These are phyloP conservation scores for Neonectria neomacrospora DNA, from an alignment of 2,329 filamentous ascomycete genomes.

Conservation along the genomic window DNA sequence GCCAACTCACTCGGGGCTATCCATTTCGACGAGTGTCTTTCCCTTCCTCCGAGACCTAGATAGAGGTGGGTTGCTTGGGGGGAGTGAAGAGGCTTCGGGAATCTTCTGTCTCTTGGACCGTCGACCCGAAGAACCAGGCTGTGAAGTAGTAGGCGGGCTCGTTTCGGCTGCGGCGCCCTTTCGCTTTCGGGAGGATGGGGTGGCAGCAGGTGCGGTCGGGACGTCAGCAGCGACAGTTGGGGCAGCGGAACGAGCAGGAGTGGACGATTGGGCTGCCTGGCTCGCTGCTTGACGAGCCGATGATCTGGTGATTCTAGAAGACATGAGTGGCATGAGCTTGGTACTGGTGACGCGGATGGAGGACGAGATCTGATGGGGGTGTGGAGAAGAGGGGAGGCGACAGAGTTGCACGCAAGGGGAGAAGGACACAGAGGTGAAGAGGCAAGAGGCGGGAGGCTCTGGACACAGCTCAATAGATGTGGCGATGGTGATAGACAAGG, in stretches of 20 bases:
- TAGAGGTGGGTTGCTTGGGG: constrained; percentile 46
- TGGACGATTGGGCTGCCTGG: constrained; percentile 61
- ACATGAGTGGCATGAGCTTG: constrained; percentile 77
- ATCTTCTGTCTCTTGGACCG: constrained; percentile 79
- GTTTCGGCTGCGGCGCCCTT: constrained; percentile 71
- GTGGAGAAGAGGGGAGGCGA: constrained; percentile 28
- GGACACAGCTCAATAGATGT: constrained; percentile 33
- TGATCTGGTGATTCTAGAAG: constrained; percentile 95
- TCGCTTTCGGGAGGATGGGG: constrained; percentile 74
- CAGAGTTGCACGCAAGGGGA: constrained; percentile 33
- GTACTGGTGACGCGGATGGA: constrained; percentile 39
- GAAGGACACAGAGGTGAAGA: constrained; percentile 31
- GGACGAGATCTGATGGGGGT: constrained; percentile 32
- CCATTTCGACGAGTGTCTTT: constrained; percentile 75
- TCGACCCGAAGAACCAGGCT: constrained; percentile 58
- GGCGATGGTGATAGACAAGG: constrained; percentile 26
- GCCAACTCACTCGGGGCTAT: constrained; percentile 71
- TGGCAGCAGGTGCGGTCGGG: constrained; percentile 55
- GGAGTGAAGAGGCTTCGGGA: constrained; percentile 57
- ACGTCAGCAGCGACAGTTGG: constrained; percentile 52
- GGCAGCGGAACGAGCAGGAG: constrained; percentile 55
- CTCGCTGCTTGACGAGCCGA: constrained; percentile 88
- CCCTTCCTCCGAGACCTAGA: constrained; percentile 67
- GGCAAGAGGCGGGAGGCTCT: constrained; percentile 30
- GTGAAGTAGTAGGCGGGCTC: constrained; percentile 51